A percentile compares a stretch with the other conserved stretches of the same genome.
These are phyloP conservation scores for Penicillium sp. DNA, from an alignment of 2,329 filamentous ascomycete species.

Conservation along the genomic window DNA sequence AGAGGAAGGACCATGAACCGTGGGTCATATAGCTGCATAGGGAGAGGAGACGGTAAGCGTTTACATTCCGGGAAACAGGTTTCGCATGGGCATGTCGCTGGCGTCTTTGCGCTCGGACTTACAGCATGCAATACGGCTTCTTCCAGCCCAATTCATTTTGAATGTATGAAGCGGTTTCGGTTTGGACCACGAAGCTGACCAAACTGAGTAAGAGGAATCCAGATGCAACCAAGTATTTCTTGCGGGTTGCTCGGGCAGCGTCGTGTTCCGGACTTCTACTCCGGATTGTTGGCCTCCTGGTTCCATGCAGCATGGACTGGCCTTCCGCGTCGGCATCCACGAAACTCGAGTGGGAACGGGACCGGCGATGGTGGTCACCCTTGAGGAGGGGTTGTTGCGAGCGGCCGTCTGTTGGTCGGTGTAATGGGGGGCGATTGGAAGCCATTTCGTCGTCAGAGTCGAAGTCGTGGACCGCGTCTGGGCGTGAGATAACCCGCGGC, in stretches of 20 bases:
- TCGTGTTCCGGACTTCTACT: slow-evolving; percentile 64
- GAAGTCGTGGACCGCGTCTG: slow-evolving; percentile 31
- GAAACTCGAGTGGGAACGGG: slow-evolving; percentile 23
- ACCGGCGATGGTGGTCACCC: slow-evolving; percentile 36
- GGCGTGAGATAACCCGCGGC: slow-evolving; percentile 21
- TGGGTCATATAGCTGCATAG: slow-evolving; percentile 68
- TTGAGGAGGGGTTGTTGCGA: slow-evolving; percentile 49
- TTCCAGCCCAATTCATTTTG: slow-evolving; percentile 87
- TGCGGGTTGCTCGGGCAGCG: slow-evolving; percentile 58
- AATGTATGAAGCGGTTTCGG: slow-evolving; percentile 89
- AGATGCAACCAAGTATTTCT: slow-evolving; percentile 77
- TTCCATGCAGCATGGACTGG: slow-evolving; percentile 36
- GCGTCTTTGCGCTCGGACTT: slow-evolving; percentile 24
- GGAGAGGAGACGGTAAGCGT: slow-evolving; percentile 11
- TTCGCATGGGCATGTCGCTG: slow-evolving; percentile 3
- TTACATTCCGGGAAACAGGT: slow-evolving; percentile 3
- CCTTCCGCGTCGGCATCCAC: slow-evolving; percentile 27
- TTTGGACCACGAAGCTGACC: slow-evolving; percentile 84
- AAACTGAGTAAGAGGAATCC: slow-evolving; percentile 76
- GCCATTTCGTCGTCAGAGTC: slow-evolving; percentile 40
- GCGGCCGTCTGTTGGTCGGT: slow-evolving; percentile 42
- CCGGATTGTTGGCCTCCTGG: slow-evolving; percentile 60
- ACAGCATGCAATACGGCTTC: slow-evolving; percentile 99
- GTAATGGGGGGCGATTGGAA: slow-evolving; percentile 40
- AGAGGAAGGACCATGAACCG: slow-evolving; percentile 82